These are phyloP conservation scores for Ceratocystis huliohia DNA, from an alignment of 2,329 filamentous ascomycete species.

Conservation along the genomic window DNA sequence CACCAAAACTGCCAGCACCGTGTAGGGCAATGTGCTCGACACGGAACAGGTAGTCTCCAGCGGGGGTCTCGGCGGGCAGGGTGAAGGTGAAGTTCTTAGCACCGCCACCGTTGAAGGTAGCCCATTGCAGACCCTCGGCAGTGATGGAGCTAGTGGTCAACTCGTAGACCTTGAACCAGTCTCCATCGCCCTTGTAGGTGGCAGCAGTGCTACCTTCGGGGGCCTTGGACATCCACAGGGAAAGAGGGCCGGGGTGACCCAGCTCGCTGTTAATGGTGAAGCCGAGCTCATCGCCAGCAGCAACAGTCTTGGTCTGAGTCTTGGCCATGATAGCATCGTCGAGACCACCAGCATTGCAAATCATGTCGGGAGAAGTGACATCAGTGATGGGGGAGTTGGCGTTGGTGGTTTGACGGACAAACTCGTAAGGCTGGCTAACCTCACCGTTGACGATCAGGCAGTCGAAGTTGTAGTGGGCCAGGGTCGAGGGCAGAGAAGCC, in stretches of 20 bases:
- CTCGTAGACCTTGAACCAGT: conserved; percentile 32
- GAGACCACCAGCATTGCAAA: conserved; percentile 24
- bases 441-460: conserved; percentile 36
- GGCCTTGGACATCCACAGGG: conserved; percentile 30
- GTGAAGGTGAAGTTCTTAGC: conserved; percentile 29
- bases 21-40: conserved; percentile 39
- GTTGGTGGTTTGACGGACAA: conserved; percentile 39
- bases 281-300: conserved; percentile 31
- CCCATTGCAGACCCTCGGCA: conserved; percentile 20
- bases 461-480: conserved; percentile 35
- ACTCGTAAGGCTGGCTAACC: conserved; percentile 35
- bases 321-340: conserved; percentile 15
- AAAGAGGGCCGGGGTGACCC: conserved; percentile 31
- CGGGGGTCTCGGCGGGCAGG: conserved; percentile 34
- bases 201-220: conserved; percentile 28
- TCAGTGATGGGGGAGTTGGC: conserved; percentile 33
- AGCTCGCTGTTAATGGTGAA: conserved; percentile 31
- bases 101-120: conserved; percentile 15
- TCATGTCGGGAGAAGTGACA: conserved; percentile 29
- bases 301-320: conserved; percentile 28
- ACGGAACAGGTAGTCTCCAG: conserved; percentile 39
- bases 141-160: conserved; percentile 21
- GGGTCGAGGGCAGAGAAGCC: conserved; percentile 24
- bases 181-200: conserved; percentile 28
- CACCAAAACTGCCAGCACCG: conserved; percentile 30